phyloP scores from a whole-genome alignment of 139 green algal genomes.

The Parachlorella kessleri region DNA sequence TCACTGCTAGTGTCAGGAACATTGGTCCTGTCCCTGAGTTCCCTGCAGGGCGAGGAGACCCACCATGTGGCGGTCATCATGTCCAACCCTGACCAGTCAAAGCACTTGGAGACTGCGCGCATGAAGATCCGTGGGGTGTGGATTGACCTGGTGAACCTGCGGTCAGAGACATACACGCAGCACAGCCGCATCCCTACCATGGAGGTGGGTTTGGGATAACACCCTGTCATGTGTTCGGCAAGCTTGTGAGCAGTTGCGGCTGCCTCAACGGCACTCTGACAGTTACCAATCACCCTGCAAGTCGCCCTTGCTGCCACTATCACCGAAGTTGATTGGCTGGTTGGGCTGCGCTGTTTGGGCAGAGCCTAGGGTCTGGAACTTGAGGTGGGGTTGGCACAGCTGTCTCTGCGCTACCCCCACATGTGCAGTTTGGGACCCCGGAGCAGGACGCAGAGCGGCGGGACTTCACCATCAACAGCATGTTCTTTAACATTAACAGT shows the following conservation, averaged over 20 bases:
- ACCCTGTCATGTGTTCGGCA: not conserved
- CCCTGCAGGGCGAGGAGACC: conserved; percentile 50
- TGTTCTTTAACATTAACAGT: conserved; percentile 98
- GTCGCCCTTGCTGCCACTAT: not conserved
- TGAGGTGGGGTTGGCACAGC: too few relatives aligned
- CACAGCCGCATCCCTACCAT: conserved; percentile 89
- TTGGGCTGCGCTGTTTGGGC: too few relatives aligned
- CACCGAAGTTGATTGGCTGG: too few relatives aligned
- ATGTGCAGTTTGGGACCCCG: conserved; percentile 83
- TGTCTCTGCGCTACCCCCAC: conserved; percentile 21
- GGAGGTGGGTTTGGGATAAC: conserved; percentile 53
- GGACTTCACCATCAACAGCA: conserved; percentile 96
- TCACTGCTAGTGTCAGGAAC: too few relatives aligned
- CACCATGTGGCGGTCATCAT: conserved; percentile 86
- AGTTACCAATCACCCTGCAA: too few relatives aligned
- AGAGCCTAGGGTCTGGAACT: too few relatives aligned
- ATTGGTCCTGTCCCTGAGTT: too few relatives aligned
- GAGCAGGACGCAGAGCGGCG: conserved; percentile 80
- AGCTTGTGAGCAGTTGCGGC: too few relatives aligned
- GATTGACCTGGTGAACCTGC: conserved; percentile 98
- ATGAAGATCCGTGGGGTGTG: conserved; percentile 73
- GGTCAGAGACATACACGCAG: conserved; percentile 90
- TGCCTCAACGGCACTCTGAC: too few relatives aligned
- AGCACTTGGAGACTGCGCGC: conserved; percentile 97
- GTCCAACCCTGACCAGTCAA: conserved; percentile 96